Evolutionary conservation across 768 basidiomycete genomes (phyloP).

Genomic region (Boletellus emodensis): DNA sequence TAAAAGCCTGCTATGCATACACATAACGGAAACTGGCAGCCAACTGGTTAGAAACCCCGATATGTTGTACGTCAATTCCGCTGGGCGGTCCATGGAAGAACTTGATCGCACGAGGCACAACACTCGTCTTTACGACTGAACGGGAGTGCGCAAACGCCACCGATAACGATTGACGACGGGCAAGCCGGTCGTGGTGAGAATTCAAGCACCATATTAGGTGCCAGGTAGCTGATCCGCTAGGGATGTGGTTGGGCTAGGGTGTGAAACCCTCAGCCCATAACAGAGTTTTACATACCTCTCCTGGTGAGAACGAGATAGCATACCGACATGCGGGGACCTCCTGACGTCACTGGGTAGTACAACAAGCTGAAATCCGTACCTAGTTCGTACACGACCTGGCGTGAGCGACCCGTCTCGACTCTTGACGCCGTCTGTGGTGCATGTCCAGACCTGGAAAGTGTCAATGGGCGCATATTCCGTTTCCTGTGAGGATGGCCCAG

Average conservation of each 20-base stretch:
- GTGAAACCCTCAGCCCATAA: background rate
- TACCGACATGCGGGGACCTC: background rate
- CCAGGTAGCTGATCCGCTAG: background rate
- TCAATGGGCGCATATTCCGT: too few species aligned
- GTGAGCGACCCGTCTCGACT: too few species aligned
- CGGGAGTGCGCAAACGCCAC: background rate
- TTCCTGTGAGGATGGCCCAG: too few species aligned
- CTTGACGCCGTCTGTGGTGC: too few species aligned
- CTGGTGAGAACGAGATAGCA: background rate
- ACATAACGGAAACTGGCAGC: background rate
- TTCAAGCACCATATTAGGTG: background rate
- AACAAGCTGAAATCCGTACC: background rate
- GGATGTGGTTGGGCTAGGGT: background rate
- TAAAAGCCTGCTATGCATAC: background rate
- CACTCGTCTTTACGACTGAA: background rate
- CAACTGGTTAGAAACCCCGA: too few species aligned
- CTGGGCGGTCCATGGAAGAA: background rate
- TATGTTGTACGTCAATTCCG: background rate
- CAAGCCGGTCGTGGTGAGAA: background rate
- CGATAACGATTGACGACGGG: background rate
- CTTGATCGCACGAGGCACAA: background rate
- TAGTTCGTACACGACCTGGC: background rate
- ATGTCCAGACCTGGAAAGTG: too few species aligned
- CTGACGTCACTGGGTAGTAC: background rate
- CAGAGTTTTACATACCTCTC: constrained; percentile 1